A percentile compares a stretch with the other conserved stretches of the same genome.
Conservation (phyloP, 805 yeast genomes). For the Peterozyma xylosa region DNA sequence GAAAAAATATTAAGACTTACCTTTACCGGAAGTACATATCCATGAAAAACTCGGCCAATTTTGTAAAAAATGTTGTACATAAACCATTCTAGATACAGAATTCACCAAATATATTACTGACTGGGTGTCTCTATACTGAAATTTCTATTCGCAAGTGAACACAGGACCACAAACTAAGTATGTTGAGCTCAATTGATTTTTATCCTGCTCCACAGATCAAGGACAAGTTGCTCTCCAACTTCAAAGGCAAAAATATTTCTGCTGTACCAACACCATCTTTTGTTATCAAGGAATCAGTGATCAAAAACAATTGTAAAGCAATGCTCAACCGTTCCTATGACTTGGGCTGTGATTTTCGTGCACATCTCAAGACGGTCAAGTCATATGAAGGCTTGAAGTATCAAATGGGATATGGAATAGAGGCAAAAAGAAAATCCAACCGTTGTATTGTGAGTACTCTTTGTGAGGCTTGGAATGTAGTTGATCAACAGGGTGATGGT, state of each 20-base stretch:
- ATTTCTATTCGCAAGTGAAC: too few species aligned
- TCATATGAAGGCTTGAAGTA: constrained; percentile 48
- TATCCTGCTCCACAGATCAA: constrained; percentile 16
- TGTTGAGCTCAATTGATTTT: constrained; percentile 6
- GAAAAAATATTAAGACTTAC: too few species aligned
- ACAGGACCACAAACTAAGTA: constrained; percentile 19
- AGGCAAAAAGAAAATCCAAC: constrained; percentile 26
- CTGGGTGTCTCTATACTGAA: too few species aligned
- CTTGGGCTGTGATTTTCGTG: constrained; percentile 42
- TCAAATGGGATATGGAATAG: constrained; percentile 41
- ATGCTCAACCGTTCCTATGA: constrained; percentile 40
- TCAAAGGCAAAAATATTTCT: constrained; percentile 33
- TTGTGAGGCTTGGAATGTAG: constrained; percentile 49
- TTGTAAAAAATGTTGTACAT: too few species aligned
- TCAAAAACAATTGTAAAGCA: constrained; percentile 34
- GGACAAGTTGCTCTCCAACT: constrained; percentile 14
- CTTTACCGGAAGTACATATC: too few species aligned
- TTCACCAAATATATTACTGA: too few species aligned
- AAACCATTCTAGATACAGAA: too few species aligned
- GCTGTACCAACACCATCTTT: constrained; percentile 53
- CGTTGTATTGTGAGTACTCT: constrained; percentile 63
- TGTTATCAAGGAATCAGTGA: constrained; percentile 33
- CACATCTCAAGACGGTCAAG: constrained; percentile 75
- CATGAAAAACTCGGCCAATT: too few species aligned
- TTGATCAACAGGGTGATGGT: constrained; percentile 20